Conservation (phyloP, 1,284 basidiomycete species). For the Microbotryomycetes sp. region DNA sequence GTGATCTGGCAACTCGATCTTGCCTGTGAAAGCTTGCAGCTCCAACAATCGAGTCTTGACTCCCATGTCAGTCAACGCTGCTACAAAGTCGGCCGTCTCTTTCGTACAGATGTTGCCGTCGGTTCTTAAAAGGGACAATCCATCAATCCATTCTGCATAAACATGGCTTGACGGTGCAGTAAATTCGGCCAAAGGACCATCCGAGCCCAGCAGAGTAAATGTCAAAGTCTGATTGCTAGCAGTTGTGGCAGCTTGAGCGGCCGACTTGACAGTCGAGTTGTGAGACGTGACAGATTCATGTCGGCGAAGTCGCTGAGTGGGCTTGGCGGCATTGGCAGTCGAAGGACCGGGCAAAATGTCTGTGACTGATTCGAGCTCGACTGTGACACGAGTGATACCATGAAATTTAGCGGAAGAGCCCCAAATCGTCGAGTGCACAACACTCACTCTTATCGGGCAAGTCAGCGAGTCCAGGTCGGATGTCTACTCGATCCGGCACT, state of each 20-base stretch:
- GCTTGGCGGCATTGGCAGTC: not conserved
- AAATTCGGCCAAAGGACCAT: constrained; percentile 67
- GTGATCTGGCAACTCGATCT: not conserved
- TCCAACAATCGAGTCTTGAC: constrained; percentile 89
- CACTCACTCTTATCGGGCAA: constrained; percentile 63
- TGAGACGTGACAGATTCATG: not conserved
- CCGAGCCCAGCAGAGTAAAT: constrained; percentile 38
- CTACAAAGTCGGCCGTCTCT: constrained; percentile 77
- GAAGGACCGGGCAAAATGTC: not conserved
- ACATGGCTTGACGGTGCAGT: constrained; percentile 76
- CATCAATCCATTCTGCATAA: constrained; percentile 95
- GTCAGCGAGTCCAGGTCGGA: constrained; percentile 74
- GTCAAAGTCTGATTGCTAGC: not conserved
- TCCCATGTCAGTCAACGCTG: constrained; percentile 83
- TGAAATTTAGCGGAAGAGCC: not conserved
- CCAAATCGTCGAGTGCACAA: not conserved
- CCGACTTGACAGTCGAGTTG: not conserved
- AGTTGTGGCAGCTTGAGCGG: not conserved
- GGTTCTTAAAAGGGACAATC: constrained; percentile 74
- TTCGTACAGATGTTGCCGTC: constrained; percentile 72
- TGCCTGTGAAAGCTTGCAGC: constrained; percentile 52
- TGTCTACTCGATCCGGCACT: constrained; percentile 63
- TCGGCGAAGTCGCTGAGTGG: not conserved
- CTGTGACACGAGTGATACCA: not conserved
- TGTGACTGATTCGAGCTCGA: not conserved